These are phyloP conservation scores for Salicornia ramosissima DNA, from an alignment of 148 eudicot genomes.

Conservation along the genomic window DNA sequence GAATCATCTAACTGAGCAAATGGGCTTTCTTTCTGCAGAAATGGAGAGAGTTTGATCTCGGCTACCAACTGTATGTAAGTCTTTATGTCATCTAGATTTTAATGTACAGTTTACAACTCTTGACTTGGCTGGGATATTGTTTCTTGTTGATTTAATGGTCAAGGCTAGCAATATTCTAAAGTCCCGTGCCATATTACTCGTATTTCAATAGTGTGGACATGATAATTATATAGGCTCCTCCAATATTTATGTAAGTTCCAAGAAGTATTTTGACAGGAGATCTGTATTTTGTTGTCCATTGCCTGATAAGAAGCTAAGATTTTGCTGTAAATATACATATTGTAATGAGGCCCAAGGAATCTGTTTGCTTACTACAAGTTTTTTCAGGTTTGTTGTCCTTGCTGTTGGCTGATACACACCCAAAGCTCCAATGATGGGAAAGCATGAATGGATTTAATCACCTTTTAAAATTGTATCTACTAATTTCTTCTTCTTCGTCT, in stretches of 20 bases:
- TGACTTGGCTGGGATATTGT: neutral
- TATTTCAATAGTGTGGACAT: neutral
- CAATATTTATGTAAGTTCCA: neutral
- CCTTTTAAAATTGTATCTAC: neutral
- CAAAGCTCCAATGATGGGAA: neutral
- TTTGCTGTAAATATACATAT: neutral
- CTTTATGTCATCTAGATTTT: conserved; percentile 20
- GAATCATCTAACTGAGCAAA: conserved; percentile 64
- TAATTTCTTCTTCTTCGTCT: neutral
- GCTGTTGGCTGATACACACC: conserved; percentile 7
- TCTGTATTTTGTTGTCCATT: neutral
- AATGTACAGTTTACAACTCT: conserved; percentile 3
- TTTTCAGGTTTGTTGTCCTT: conserved; percentile 16
- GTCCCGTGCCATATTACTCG: neutral
- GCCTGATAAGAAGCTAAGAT: neutral
- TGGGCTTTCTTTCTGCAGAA: conserved; percentile 58
- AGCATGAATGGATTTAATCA: neutral
- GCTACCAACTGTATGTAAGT: conserved; percentile 2
- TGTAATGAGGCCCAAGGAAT: neutral
- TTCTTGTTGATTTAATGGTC: neutral
- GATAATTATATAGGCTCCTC: neutral
- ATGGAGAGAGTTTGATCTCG: conserved; percentile 29
- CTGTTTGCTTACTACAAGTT: conserved; percentile 7
- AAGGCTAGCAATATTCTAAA: neutral
- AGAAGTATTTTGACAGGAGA: neutral